phyloP scores from a whole-genome alignment of 176 grass and related monocot species.

The Juncus effusus region DNA sequence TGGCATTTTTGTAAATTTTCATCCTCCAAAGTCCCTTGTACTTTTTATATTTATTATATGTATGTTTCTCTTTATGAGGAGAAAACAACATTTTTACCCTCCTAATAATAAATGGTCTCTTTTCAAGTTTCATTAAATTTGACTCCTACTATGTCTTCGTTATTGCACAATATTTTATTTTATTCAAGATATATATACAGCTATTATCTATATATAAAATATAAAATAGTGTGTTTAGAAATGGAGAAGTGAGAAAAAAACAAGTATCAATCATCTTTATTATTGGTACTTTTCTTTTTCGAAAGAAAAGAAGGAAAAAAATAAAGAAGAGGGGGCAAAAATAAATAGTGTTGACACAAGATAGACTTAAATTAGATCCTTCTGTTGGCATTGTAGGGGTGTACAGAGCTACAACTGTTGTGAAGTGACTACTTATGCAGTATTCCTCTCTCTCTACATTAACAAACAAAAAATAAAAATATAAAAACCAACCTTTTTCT shows the following conservation, averaged over 20 bases:
- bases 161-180: too few relatives aligned
- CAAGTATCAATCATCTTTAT: too few relatives aligned
- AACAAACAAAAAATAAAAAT: not conserved
- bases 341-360: slow-evolving; percentile 36
- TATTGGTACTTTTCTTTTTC: too few relatives aligned
- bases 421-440: slow-evolving; percentile 75
- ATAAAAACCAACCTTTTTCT: not conserved
- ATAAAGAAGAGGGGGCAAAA: not conserved
- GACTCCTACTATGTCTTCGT: too few relatives aligned
- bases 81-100: slow-evolving; percentile 7
- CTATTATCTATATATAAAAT: too few relatives aligned
- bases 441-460: slow-evolving; percentile 31
- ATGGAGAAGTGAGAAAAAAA: too few relatives aligned
- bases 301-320: too few relatives aligned
- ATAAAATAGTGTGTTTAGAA: too few relatives aligned
- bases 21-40: slow-evolving; percentile 7
- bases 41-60: slow-evolving; percentile 5
- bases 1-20: slow-evolving; percentile 7
- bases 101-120: slow-evolving; percentile 13
- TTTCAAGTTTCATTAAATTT: not conserved
- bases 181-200: too few relatives aligned
- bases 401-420: slow-evolving; percentile 48
- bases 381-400: slow-evolving; percentile 44
- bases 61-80: slow-evolving; percentile 13
- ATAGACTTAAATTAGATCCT: slow-evolving; percentile 42